Conservation (phyloP, 2,329 filamentous ascomycete genomes). For the Botrytis elliptica region DNA sequence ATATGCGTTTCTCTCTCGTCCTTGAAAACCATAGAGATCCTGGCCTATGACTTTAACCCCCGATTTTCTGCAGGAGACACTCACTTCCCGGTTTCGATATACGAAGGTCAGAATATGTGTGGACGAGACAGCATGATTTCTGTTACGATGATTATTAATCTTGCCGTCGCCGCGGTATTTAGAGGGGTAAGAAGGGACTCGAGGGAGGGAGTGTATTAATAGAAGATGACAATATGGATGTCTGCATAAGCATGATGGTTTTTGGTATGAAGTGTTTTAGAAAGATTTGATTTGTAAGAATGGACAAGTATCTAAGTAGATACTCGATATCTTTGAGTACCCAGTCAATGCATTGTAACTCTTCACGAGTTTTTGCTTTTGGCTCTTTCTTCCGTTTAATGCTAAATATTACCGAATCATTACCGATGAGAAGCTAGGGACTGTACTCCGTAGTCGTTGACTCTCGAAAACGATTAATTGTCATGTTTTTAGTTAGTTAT, state of each 20-base stretch:
- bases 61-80: background rate
- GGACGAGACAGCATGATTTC: background rate
- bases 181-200: background rate
- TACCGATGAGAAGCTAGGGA: background rate
- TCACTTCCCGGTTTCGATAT: background rate
- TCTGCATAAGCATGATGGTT: background rate
- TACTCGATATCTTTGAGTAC: background rate
- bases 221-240: background rate
- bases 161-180: background rate
- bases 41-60: too few species aligned
- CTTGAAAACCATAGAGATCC: background rate
- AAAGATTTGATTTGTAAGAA: background rate
- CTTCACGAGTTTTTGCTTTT: background rate
- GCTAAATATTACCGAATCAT: background rate
- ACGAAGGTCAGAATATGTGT: too few species aligned
- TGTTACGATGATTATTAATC: background rate
- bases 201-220: background rate
- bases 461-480: background rate
- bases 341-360: background rate
- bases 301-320: background rate
- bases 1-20: background rate
- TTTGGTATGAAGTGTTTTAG: background rate
- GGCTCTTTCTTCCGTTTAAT: background rate
- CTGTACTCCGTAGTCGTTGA: background rate
- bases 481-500: rapidly evolving